phyloP scores from a whole-genome alignment of 371 early-diverging fungal species.

The Mucor sp. region DNA sequence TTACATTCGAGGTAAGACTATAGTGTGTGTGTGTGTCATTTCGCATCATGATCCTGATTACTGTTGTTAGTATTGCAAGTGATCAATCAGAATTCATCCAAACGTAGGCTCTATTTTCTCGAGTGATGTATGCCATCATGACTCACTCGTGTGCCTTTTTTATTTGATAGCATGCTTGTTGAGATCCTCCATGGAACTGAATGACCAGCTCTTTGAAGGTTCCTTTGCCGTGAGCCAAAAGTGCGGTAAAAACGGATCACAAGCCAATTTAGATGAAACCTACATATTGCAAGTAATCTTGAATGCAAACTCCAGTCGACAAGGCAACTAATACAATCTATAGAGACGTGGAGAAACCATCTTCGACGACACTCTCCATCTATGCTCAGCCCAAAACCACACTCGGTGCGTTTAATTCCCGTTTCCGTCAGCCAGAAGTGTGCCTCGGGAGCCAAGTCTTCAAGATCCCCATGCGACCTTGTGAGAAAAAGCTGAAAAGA shows the following conservation, averaged over 20 bases:
- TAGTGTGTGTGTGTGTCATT: background rate
- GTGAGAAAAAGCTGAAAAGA: constrained; percentile 37
- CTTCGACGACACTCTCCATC: constrained; percentile 23
- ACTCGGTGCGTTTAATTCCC: constrained; percentile 20
- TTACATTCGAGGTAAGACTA: constrained; percentile 38
- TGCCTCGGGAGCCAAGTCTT: constrained; percentile 37
- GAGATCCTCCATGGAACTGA: constrained; percentile 34
- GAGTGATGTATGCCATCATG: background rate
- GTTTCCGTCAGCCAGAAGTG: constrained; percentile 24
- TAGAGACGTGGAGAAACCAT: constrained; percentile 40
- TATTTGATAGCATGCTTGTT: constrained; percentile 27
- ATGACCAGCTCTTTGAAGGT: constrained; percentile 35
- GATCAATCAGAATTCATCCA: constrained; percentile 34
- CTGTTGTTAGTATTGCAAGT: constrained; percentile 38
- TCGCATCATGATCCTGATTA: background rate
- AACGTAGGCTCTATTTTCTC: constrained; percentile 27
- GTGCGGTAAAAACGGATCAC: constrained; percentile 42
- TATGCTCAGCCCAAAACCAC: constrained; percentile 31
- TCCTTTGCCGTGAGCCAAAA: constrained; percentile 26
- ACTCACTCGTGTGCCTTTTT: no score
- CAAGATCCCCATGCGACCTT: constrained; percentile 24
- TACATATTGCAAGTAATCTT: constrained; percentile 36
- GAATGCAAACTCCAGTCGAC: background rate
- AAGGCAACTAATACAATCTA: background rate
- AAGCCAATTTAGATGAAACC: constrained; percentile 45